These are phyloP conservation scores for Colletotrichum sp. DNA, from an alignment of 2,329 filamentous ascomycete species.

Conservation along the genomic window DNA sequence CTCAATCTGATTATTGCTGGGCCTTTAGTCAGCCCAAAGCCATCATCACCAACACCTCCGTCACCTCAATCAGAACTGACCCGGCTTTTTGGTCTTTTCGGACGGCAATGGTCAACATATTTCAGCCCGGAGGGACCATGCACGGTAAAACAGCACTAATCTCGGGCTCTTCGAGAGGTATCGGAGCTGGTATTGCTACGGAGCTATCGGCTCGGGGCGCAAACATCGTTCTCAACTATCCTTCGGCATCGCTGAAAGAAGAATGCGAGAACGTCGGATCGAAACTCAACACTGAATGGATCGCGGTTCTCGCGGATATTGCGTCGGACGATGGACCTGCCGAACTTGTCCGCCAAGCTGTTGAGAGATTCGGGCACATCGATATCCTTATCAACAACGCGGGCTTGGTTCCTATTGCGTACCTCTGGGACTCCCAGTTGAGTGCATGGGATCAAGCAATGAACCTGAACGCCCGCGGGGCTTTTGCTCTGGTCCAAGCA, in stretches of 20 bases:
- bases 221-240: slow-evolving; percentile 54
- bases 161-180: slow-evolving; percentile 46
- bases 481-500: slow-evolving; percentile 45
- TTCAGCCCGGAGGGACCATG: neutral
- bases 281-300: neutral
- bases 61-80: neutral
- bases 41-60: neutral
- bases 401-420: slow-evolving; percentile 36
- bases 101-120: neutral
- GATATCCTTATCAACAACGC: slow-evolving; percentile 44
- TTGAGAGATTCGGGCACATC: slow-evolving; percentile 37
- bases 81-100: neutral
- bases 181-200: slow-evolving; percentile 48
- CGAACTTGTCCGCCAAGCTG: slow-evolving; percentile 37
- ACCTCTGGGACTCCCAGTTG: slow-evolving; percentile 40
- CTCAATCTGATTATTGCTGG: neutral
- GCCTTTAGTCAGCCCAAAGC: neutral
- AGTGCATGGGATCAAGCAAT: slow-evolving; percentile 41
- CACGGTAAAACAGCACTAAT: slow-evolving; percentile 56
- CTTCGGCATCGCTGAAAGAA: slow-evolving; percentile 29
- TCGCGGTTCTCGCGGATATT: slow-evolving; percentile 48
- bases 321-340: slow-evolving; percentile 39
- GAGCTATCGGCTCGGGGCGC: slow-evolving; percentile 51
- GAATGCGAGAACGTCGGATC: neutral
- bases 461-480: slow-evolving; percentile 45